A percentile compares a stretch with the other conserved stretches of the same genome.
Evolutionary conservation across 2,329 filamentous ascomycete species (phyloP).

Genomic region (Monilinia vaccinii-corymbosi): DNA sequence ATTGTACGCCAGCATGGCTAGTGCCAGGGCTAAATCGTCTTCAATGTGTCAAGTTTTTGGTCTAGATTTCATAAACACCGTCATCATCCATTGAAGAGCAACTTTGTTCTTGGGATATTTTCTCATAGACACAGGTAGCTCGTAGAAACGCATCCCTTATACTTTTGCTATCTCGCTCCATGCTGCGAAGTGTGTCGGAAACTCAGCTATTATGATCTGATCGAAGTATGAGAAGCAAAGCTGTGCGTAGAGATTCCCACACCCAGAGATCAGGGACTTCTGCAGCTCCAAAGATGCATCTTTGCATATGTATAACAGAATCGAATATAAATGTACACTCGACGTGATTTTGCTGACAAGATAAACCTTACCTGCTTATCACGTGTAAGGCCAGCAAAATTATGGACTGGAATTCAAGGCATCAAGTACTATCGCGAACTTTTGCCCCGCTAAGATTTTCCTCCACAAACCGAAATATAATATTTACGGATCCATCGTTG

Average conservation of each 20-base stretch:
- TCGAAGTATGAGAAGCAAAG: neutral
- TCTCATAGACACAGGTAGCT: neutral
- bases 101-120: neutral
- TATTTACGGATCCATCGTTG: conserved; percentile 11
- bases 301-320: neutral
- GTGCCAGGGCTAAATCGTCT: neutral
- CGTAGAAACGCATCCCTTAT: neutral
- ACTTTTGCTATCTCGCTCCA: neutral
- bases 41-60: neutral
- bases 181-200: neutral
- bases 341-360: neutral
- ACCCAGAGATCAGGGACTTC: neutral
- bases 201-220: neutral
- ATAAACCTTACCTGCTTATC: neutral
- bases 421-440: neutral
- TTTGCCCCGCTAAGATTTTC: conserved; percentile 17
- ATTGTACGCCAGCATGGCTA: neutral
- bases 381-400: neutral
- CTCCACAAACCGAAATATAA: conserved; percentile 24
- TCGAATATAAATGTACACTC: neutral
- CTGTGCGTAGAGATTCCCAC: neutral
- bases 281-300: neutral
- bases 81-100: neutral
- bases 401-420: neutral
- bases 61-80: neutral